These are phyloP conservation scores for Acanthamoeba culbertsoni DNA, from an alignment of 208 protist species.

Conservation along the genomic window DNA sequence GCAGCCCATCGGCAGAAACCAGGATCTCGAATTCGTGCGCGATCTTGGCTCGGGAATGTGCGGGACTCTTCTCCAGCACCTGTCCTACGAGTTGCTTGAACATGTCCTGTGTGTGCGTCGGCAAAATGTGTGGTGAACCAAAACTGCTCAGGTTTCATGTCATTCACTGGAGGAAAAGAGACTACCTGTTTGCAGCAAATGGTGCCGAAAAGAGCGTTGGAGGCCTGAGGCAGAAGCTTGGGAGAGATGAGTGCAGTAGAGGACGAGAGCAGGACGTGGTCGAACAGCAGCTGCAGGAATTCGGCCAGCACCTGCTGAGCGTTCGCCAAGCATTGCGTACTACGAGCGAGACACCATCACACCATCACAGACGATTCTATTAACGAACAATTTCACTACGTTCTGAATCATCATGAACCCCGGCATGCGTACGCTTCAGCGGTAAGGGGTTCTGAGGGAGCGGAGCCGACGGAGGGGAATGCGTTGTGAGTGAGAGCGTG, in stretches of 20 bases:
- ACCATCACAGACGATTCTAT: not conserved
- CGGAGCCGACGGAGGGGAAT: not conserved
- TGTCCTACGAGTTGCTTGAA: conserved; percentile 36
- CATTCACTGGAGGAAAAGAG: not conserved
- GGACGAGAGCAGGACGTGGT: not conserved
- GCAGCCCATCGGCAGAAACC: not conserved
- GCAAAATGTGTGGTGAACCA: too few relatives aligned
- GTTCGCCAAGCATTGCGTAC: not conserved
- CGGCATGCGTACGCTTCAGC: not conserved
- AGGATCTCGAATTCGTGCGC: not conserved
- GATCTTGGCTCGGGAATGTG: not conserved
- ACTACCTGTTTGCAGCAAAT: conserved; percentile 29
- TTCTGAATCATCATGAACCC: not conserved
- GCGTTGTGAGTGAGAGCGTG: not conserved
- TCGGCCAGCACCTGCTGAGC: conserved; percentile 8
- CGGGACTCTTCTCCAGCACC: not conserved
- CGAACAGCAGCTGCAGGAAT: not conserved
- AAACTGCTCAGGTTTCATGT: too few relatives aligned
- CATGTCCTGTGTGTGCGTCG: not conserved
- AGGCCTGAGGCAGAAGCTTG: conserved; percentile 1
- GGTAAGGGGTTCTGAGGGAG: not conserved
- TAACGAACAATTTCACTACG: not conserved
- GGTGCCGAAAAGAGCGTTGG: not conserved
- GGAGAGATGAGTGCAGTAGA: conserved; percentile 3
- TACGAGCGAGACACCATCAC: not conserved